Evolutionary conservation across 208 protist species (phyloP).

Genomic region (Trypanosoma mega): DNA sequence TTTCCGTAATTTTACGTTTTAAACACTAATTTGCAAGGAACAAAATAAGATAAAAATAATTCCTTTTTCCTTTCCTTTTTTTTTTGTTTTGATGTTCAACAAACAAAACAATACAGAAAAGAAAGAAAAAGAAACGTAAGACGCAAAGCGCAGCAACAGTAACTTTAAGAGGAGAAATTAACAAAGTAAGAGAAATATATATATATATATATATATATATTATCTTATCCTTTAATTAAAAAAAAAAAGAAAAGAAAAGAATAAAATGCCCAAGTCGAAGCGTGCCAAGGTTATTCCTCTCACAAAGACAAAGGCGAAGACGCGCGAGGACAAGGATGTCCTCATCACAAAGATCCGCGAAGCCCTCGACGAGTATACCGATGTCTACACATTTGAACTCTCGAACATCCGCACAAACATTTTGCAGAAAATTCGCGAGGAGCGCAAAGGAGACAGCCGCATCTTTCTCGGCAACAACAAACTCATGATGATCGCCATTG

Average conservation of each 20-base stretch:
- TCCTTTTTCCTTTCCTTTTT: too few species aligned
- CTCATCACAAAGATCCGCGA: slow-evolving; percentile 90
- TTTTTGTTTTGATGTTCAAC: too few species aligned
- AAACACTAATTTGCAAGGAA: too few species aligned
- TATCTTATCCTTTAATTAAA: neutral
- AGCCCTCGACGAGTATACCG: slow-evolving; percentile 79
- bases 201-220: slow-evolving; percentile 1
- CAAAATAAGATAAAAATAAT: too few species aligned
- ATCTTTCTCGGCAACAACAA: slow-evolving; percentile 96
- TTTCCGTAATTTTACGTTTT: too few species aligned
- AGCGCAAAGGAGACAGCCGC: slow-evolving; percentile 76
- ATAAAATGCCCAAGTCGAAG: slow-evolving; percentile 86
- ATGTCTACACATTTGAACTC: slow-evolving; percentile 84
- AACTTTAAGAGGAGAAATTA: neutral
- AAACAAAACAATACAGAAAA: too few species aligned
- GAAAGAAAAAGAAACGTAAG: too few species aligned
- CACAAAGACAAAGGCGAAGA: slow-evolving; percentile 90
- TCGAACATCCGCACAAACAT: slow-evolving; percentile 89
- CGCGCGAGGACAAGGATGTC: slow-evolving; percentile 85
- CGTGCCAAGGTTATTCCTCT: slow-evolving; percentile 81
- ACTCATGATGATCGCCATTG: slow-evolving; percentile 92
- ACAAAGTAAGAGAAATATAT: neutral
- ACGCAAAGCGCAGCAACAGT: neutral
- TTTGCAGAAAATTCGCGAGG: slow-evolving; percentile 90
- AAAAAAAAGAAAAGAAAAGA: slow-evolving; percentile 1